A percentile compares a stretch with the other conserved stretches of the same genome.
These are phyloP conservation scores for Lactarius deliciosus DNA, from an alignment of 768 basidiomycete genomes.

Conservation along the genomic window DNA sequence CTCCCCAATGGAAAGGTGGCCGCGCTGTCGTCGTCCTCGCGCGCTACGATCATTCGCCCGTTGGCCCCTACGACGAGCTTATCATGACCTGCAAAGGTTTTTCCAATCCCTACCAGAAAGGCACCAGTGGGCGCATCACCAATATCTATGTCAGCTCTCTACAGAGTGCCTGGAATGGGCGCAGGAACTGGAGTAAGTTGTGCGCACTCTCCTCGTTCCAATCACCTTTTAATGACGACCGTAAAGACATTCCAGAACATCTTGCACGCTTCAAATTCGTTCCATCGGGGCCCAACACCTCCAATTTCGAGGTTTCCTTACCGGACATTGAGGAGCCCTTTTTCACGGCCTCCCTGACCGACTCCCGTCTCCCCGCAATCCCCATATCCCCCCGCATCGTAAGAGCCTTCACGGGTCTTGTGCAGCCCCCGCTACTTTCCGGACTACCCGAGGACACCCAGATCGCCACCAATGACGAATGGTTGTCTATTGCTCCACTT, in stretches of 20 bases:
- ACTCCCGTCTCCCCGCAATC: conserved; percentile 21
- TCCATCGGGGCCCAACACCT: background rate
- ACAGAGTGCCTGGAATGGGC: conserved; percentile 22
- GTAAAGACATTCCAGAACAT: conserved; percentile 23
- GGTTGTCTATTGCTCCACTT: conserved; percentile 11
- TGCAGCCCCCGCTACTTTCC: conserved; percentile 19
- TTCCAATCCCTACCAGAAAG: conserved; percentile 11
- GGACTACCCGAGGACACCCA: background rate
- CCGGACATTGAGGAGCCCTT: conserved; percentile 19
- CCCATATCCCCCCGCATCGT: conserved; percentile 15
- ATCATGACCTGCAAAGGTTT: background rate
- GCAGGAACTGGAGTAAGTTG: conserved; percentile 24
- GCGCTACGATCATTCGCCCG: conserved; percentile 21
- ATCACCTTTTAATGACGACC: background rate
- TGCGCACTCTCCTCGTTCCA: background rate
- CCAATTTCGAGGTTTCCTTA: conserved; percentile 5
- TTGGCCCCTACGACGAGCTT: conserved; percentile 29
- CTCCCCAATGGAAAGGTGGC: conserved; percentile 21
- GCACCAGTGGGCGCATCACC: conserved; percentile 14
- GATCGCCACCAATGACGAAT: conserved; percentile 8
- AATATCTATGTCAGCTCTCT: conserved; percentile 23
- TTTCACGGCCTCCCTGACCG: conserved; percentile 21
- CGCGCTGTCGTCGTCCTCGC: conserved; percentile 2
- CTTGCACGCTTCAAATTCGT: conserved; percentile 22
- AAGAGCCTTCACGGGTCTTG: conserved; percentile 2